These are phyloP conservation scores for Ceratocystis huliohia DNA, from an alignment of 2,329 filamentous ascomycete genomes.

Conservation along the genomic window DNA sequence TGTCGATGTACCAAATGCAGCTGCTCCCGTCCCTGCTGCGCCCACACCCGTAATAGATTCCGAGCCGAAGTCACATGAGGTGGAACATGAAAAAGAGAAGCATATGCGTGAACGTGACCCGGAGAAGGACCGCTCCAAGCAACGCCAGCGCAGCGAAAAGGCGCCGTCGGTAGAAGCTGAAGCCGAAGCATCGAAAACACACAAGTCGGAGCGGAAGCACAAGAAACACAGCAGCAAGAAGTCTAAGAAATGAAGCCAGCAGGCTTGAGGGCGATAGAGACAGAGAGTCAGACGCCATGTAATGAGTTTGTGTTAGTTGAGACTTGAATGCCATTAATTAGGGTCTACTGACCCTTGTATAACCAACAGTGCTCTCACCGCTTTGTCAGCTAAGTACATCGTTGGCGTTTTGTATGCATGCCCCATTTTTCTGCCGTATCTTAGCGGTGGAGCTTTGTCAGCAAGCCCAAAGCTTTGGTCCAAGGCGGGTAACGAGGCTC, in stretches of 20 bases:
- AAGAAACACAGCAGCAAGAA: conserved; percentile 15
- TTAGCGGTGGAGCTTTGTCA: background rate
- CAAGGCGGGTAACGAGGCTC: background rate
- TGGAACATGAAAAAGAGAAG: conserved; percentile 16
- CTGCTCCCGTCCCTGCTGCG: background rate
- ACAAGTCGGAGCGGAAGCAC: conserved; percentile 10
- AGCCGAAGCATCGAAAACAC: background rate
- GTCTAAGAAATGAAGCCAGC: background rate
- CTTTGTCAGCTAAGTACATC: no score
- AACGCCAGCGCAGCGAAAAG: background rate
- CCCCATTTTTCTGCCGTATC: background rate
- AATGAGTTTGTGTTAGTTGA: background rate
- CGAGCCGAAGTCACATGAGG: background rate
- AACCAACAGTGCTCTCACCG: no score
- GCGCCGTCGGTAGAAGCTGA: background rate
- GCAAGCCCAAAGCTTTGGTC: background rate
- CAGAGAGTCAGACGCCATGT: background rate
- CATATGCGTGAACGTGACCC: conserved; percentile 14
- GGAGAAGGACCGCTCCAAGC: conserved; percentile 8
- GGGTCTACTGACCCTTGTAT: background rate
- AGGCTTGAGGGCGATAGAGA: background rate
- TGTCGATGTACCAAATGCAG: background rate
- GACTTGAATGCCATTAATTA: background rate
- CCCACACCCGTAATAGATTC: background rate
- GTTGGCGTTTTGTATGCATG: no score